phyloP scores from a whole-genome alignment of 2,329 filamentous ascomycete genomes.

The Pezicula radicicola region DNA sequence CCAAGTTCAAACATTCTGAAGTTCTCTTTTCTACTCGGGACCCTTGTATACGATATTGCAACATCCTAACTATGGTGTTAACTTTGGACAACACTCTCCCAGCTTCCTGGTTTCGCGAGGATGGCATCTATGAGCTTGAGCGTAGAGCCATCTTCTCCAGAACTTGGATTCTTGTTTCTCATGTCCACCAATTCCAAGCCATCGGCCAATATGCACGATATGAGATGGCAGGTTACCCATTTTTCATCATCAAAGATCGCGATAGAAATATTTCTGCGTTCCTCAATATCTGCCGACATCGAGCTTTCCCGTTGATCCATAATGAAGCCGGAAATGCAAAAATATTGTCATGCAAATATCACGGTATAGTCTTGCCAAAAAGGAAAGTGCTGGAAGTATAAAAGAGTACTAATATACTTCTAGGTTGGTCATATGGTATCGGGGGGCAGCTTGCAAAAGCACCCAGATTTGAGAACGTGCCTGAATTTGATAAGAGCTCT shows the following conservation, averaged over 20 bases:
- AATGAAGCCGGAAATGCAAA: constrained; percentile 32
- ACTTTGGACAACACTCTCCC: constrained; percentile 23
- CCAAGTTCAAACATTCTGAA: no score
- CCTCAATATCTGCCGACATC: constrained; percentile 42
- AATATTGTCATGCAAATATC: constrained; percentile 39
- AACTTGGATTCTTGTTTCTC: constrained; percentile 36
- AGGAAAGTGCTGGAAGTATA: neutral
- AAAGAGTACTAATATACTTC: neutral
- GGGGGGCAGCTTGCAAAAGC: constrained; percentile 40
- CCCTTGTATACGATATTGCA: no score
- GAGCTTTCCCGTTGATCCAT: constrained; percentile 34
- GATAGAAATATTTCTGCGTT: constrained; percentile 27
- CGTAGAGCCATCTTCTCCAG: constrained; percentile 40
- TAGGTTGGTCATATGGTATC: constrained; percentile 40
- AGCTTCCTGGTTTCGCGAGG: constrained; percentile 40
- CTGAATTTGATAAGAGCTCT: constrained; percentile 34
- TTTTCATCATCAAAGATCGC: constrained; percentile 35
- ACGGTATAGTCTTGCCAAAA: constrained; percentile 12
- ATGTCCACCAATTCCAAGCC: constrained; percentile 29
- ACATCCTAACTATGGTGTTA: no score
- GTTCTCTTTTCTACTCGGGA: no score
- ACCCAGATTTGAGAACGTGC: constrained; percentile 36
- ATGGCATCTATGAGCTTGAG: constrained; percentile 42
- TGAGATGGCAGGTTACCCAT: constrained; percentile 32
- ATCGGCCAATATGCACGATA: constrained; percentile 33